phyloP scores from a whole-genome alignment of 495 filamentous ascomycete species.

The Polyplosphaeria fusca region DNA sequence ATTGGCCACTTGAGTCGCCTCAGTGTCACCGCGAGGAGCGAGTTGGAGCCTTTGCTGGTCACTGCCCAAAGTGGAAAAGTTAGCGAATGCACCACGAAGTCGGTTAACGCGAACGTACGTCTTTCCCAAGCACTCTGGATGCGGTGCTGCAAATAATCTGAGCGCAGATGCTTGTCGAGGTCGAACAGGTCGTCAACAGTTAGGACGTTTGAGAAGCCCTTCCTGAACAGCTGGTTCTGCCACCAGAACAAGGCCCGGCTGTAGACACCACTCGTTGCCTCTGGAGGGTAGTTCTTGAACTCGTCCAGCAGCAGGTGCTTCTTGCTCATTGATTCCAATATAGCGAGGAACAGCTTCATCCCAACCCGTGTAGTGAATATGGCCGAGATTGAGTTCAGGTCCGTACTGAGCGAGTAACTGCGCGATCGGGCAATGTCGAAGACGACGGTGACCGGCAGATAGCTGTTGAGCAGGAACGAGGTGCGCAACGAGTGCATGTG shows the following conservation, averaged over 20 bases:
- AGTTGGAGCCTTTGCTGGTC: slow-evolving; percentile 37
- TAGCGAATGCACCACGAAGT: background rate
- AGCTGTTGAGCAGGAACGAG: slow-evolving; percentile 58
- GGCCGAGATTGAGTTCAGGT: slow-evolving; percentile 34
- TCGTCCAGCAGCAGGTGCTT: slow-evolving; percentile 45
- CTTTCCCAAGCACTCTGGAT: slow-evolving; percentile 23
- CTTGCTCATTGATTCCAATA: slow-evolving; percentile 58
- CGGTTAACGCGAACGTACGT: background rate
- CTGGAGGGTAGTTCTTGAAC: slow-evolving; percentile 51
- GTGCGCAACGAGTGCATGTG: slow-evolving; percentile 56
- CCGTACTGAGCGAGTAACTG: slow-evolving; percentile 56
- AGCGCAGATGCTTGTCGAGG: slow-evolving; percentile 24
- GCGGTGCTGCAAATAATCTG: slow-evolving; percentile 17
- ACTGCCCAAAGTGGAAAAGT: slow-evolving; percentile 8
- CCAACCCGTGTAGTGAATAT: slow-evolving; percentile 50
- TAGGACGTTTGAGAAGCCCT: slow-evolving; percentile 24
- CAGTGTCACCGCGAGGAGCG: slow-evolving; percentile 50
- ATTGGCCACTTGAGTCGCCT: slow-evolving; percentile 47
- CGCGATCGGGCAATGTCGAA: slow-evolving; percentile 56
- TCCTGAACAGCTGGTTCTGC: slow-evolving; percentile 54
- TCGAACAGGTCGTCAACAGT: slow-evolving; percentile 27
- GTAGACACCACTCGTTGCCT: slow-evolving; percentile 57
- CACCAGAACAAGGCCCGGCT: slow-evolving; percentile 55
- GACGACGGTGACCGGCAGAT: slow-evolving; percentile 58
- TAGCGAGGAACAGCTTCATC: slow-evolving; percentile 49